These are phyloP conservation scores for Aphanomyces invadans DNA, from an alignment of 352 stramenopile genomes.

Conservation along the genomic window DNA sequence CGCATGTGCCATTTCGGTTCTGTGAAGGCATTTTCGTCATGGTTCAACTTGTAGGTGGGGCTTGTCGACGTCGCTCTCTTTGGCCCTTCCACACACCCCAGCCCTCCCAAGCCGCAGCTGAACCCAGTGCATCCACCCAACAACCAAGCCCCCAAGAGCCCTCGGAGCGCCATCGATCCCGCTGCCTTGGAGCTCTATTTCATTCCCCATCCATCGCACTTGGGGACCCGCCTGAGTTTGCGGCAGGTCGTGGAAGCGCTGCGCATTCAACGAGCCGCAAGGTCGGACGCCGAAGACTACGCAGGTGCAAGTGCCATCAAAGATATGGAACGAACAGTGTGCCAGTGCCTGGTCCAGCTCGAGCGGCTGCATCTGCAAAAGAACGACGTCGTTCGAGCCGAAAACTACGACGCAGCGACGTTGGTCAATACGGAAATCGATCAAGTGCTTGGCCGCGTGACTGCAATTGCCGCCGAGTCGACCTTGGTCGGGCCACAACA, in stretches of 20 bases:
- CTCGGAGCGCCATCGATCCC: not conserved
- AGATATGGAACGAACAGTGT: not conserved
- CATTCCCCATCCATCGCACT: not conserved
- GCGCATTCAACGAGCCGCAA: not conserved
- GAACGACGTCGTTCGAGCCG: not conserved
- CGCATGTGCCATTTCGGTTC: no score
- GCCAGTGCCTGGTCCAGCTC: not conserved
- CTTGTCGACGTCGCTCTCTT: not conserved
- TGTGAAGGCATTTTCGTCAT: no score
- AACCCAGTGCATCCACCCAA: not conserved
- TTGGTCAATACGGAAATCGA: conserved; percentile 13
- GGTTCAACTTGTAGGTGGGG: no score
- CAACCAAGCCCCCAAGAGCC: not conserved
- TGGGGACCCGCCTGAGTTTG: not conserved
- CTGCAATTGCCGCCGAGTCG: not conserved
- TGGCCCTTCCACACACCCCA: not conserved
- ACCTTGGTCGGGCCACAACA: not conserved
- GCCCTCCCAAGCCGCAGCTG: not conserved
- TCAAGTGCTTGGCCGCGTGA: not conserved
- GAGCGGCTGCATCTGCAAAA: conserved; percentile 12
- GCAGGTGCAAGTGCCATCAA: not conserved
- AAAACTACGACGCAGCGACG: conserved; percentile 12
- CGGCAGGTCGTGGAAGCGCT: not conserved
- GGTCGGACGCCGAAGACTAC: conserved; percentile 4
- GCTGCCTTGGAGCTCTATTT: not conserved